Percentiles rank a stretch among this genome's conserved stretches.
phyloP scores from a whole-genome alignment of 1,284 basidiomycete species.

The Inonotus obliquus region DNA sequence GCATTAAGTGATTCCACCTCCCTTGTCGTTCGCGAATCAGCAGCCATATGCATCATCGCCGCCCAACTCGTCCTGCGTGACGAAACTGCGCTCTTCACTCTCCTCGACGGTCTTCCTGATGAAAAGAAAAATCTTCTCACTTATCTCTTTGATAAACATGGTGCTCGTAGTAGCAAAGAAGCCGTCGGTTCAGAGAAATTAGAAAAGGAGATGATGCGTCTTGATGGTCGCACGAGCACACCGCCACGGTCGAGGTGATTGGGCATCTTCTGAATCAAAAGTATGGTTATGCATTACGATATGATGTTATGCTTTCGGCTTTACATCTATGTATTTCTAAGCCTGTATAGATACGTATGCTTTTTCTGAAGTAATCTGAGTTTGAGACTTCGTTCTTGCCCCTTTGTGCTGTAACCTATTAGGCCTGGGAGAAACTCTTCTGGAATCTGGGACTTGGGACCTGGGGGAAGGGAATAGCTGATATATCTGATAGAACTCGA shows the following conservation, averaged over 20 bases:
- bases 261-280: not conserved
- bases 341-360: not conserved
- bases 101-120: constrained; percentile 73
- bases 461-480: no score
- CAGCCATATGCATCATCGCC: constrained; percentile 74
- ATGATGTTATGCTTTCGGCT: no score
- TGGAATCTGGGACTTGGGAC: no score
- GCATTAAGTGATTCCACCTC: constrained; percentile 67
- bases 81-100: constrained; percentile 71
- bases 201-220: constrained; percentile 68
- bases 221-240: constrained; percentile 71
- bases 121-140: constrained; percentile 84
- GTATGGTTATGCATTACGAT: no score
- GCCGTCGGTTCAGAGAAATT: constrained; percentile 54
- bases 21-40: constrained; percentile 74
- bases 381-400: no score
- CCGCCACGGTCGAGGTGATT: constrained; percentile 34
- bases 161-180: constrained; percentile 44
- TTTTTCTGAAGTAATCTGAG: no score
- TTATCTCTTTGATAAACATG: constrained; percentile 81
- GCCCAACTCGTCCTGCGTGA: constrained; percentile 75
- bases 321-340: constrained; percentile 12
- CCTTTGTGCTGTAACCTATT: no score
- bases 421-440: no score
- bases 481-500: no score